Conservation (phyloP, 2,329 filamentous ascomycete genomes). For the Aspergillus carbonarius region DNA sequence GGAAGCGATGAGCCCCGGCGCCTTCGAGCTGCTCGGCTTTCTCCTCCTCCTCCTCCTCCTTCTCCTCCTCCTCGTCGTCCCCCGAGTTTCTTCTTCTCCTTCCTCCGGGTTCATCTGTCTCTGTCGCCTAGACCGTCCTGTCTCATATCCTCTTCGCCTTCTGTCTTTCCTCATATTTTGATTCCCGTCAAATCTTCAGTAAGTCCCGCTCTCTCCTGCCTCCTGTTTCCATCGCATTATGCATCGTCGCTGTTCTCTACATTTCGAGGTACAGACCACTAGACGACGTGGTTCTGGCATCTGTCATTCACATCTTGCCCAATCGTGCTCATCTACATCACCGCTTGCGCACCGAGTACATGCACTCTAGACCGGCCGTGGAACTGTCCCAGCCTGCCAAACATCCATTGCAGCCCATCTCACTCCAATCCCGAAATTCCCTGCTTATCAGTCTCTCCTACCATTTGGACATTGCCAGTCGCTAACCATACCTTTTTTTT, state of each 20-base stretch:
- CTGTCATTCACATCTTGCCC: background rate
- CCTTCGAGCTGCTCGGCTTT: conserved; percentile 4
- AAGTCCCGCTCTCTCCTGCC: background rate
- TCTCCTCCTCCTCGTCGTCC: conserved; percentile 10
- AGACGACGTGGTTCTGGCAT: background rate
- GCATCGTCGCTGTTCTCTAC: background rate
- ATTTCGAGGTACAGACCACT: background rate
- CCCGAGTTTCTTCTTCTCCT: conserved; percentile 6
- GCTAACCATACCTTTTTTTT: background rate
- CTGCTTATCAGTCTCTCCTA: background rate
- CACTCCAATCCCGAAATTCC: background rate
- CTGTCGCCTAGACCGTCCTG: conserved; percentile 3
- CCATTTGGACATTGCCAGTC: background rate
- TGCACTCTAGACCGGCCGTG: background rate
- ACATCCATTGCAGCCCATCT: background rate
- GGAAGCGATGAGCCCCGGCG: background rate
- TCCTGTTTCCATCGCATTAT: background rate
- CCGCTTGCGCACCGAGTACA: background rate
- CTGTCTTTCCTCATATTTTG: background rate
- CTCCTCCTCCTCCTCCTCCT: conserved; percentile 3
- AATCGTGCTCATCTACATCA: background rate
- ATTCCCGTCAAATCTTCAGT: background rate
- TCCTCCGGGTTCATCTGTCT: conserved; percentile 8
- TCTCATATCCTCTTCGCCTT: conserved; percentile 2
- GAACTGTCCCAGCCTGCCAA: background rate